Base-by-base conservation (phyloP, 2,329 filamentous ascomycete genomes). In the Colletotrichum coccodes region DNA sequence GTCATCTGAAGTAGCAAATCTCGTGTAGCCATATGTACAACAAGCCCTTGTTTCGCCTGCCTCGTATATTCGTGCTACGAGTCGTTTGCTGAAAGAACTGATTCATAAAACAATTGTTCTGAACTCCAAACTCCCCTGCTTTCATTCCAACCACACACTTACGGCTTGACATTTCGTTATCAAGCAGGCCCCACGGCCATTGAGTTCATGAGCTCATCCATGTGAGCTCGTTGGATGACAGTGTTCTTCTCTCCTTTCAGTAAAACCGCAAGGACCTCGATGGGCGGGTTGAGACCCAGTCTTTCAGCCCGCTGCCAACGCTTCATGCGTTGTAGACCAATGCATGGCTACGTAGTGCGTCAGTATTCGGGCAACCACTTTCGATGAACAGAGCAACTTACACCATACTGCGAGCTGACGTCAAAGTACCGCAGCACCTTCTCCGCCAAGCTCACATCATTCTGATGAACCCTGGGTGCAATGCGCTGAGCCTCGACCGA, bases 341-440 rank as follows among this genome's bases (percentile, higher is more conserved):
- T 92, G 76, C 94, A 97, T 2, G 96, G 96, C 94, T 97, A 75
- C 50, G 7, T 9, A 7, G 23, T 32, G 9, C 54, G 65, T 64
- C 49, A 68, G 30, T 26, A 50, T 49, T 11, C 14, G 9, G 23
- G 21, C 6, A 49, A 26, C 6, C 5, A 56, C 12, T 4, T 36
- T 6, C 4, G 11, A 4, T n/a, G 3, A 21, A 12, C 5, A n/a
- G 6, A 28, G 30, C 61, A n/a, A 90, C 93, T 84, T 89, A 97
- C 94, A 64, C 96, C 96, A 79, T 93, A 99, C 75, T 97, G 93
- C 69, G 89, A 93, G 76, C 91, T 96, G 72, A 97, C 92, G 78
- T 99, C 96, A 81, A 96, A 99, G 78, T 97, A 93, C 71, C 95
- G 86, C 75, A 98, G 80, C 30, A 98, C 90, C 84, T 95, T 97